Base-by-base conservation (phyloP, 495 filamentous ascomycete species). In the Neurospora sp. region DNA sequence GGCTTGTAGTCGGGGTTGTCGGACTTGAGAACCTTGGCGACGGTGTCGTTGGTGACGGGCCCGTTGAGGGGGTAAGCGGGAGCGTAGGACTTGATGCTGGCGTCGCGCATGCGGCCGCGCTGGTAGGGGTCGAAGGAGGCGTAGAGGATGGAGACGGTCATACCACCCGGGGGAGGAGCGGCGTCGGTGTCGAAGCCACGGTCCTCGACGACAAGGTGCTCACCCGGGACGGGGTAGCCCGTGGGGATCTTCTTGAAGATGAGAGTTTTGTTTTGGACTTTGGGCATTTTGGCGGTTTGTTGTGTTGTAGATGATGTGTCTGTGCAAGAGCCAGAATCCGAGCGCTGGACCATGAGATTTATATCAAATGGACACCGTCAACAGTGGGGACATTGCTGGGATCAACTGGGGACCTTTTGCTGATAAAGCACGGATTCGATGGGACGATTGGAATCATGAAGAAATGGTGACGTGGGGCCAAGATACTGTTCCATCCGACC, bases 71-170 rank as follows among this genome's bases (percentile, higher is more conserved):
- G 71, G 77, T 86, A 94, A 20, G 89, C 78, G 3, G 89, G 83
- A 12, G 83, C 73, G 82, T 94, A 94, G 4, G 90, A 93, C 78
- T 91, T 88, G 75, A 78, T 73, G 39, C 70, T 38, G 18, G 84
- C 47, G 14, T 79, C 74, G 9, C 85, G 83, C 87, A 89, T 89
- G 70, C 88, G 87, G 70, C 93, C 92, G 39, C 94, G 91, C 82
- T 91, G 89, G 85, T 97, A 97, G 8, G 94, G 94, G 83, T 98
- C 94, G 81, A 91, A 92, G 72, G 93, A 96, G 80, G 90, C 85
- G 79, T 91, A 93, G 78, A 92, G 87, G 73, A 91, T 91, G 80
- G 91, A 89, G 71, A 90, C 78, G 42, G 90, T 88, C 38, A 97
- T 78, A 40, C 94, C 93, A 74, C 91, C 90, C 41, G 85, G 75